phyloP scores from a whole-genome alignment of 495 filamentous ascomycete genomes.

The Acidiella bohemica region DNA sequence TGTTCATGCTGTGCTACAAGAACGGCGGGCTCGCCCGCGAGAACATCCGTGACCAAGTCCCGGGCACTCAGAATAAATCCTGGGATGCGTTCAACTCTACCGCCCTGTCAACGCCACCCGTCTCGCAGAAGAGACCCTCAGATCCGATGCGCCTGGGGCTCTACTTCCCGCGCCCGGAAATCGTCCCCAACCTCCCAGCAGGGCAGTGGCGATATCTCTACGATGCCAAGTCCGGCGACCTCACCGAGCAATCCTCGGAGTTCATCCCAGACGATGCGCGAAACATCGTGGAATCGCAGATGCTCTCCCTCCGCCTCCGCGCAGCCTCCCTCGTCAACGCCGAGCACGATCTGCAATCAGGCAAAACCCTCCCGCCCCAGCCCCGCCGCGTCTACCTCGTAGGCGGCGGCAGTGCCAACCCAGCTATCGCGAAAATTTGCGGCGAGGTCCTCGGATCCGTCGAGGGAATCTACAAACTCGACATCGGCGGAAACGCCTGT shows the following conservation, averaged over 20 bases:
- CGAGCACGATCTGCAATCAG: constrained; percentile 32
- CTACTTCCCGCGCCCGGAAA: constrained; percentile 90
- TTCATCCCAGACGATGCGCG: constrained; percentile 55
- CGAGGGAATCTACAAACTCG: constrained; percentile 82
- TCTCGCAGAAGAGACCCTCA: constrained; percentile 41
- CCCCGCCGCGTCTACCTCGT: constrained; percentile 86
- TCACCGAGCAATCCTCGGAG: constrained; percentile 1
- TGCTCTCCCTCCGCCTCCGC: constrained; percentile 77
- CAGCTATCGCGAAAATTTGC: constrained; percentile 65
- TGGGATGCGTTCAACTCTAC: constrained; percentile 70
- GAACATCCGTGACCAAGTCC: constrained; percentile 61
- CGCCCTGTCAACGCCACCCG: constrained; percentile 47
- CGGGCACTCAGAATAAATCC: constrained; percentile 35
- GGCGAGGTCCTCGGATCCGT: constrained; percentile 77
- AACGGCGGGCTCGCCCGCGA: constrained; percentile 92
- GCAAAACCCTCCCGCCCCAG: constrained; percentile 53
- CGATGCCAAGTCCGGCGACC: constrained; percentile 33
- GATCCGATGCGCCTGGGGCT: constrained; percentile 69
- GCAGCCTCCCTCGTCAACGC: constrained; percentile 53
- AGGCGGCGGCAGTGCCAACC: constrained; percentile 77
- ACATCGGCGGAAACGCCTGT: constrained; percentile 93
- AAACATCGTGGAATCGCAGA: constrained; percentile 84
- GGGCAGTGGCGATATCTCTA: constrained; percentile 79
- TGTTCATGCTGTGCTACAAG: constrained; percentile 99
- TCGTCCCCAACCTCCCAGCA: constrained; percentile 73